phyloP scores from a whole-genome alignment of 2,329 filamentous ascomycete species.

The Leptodontidium sp. region DNA sequence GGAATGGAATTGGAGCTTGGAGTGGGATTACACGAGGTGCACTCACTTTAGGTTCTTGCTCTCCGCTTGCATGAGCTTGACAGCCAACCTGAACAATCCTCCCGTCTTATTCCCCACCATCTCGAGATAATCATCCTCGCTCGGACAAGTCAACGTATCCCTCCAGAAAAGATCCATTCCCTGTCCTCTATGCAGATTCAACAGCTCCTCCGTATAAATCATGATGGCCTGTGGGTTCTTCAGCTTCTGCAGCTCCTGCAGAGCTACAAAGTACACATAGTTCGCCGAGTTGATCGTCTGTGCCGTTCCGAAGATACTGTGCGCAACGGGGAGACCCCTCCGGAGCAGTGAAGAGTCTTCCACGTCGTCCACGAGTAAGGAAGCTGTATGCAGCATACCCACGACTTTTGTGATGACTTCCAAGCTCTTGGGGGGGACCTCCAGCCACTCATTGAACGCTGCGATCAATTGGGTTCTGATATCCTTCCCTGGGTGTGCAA shows the following conservation, averaged over 20 bases:
- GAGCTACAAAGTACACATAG: constrained; percentile 84
- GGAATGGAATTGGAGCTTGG: constrained; percentile 1
- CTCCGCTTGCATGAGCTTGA: constrained; percentile 89
- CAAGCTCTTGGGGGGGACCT: constrained; percentile 74
- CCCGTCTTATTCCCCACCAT: constrained; percentile 95
- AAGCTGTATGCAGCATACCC: constrained; percentile 86
- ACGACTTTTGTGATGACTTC: constrained; percentile 81
- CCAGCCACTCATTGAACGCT: constrained; percentile 82
- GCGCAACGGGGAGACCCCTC: constrained; percentile 81
- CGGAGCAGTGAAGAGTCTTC: constrained; percentile 82
- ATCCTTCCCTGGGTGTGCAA: constrained; percentile 83
- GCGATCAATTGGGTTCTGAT: constrained; percentile 81
- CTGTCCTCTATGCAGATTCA: constrained; percentile 86
- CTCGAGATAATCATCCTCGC: constrained; percentile 89
- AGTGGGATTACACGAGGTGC: neutral
- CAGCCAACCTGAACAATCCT: constrained; percentile 82
- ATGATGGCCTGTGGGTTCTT: constrained; percentile 71
- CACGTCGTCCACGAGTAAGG: constrained; percentile 85
- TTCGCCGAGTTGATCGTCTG: constrained; percentile 93
- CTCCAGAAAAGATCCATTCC: constrained; percentile 94
- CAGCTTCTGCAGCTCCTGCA: constrained; percentile 77
- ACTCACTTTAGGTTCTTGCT: constrained; percentile 54
- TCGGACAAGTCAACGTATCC: constrained; percentile 83
- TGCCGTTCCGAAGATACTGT: constrained; percentile 83
- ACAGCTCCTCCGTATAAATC: constrained; percentile 82